Conservation (phyloP, 2,329 filamentous ascomycete genomes). For the Aspergillus luchuensis region DNA sequence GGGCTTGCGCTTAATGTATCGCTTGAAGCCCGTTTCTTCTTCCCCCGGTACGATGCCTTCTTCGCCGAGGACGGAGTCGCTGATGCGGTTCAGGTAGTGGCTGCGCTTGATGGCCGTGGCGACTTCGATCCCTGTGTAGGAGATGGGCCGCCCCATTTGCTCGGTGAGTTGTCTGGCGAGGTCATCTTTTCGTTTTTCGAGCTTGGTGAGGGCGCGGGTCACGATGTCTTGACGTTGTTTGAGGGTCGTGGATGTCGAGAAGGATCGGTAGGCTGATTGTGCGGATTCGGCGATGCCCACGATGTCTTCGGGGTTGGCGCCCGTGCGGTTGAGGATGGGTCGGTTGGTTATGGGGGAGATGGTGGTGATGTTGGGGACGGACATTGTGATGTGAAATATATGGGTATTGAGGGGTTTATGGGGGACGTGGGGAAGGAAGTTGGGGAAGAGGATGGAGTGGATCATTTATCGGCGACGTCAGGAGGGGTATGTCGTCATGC, state of each 20-base stretch:
- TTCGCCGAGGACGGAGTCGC: conserved; percentile 69
- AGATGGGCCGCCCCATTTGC: conserved; percentile 90
- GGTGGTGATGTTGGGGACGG: conserved; percentile 55
- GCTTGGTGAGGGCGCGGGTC: conserved; percentile 70
- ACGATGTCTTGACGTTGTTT: conserved; percentile 75
- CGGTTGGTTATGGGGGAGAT: conserved; percentile 88
- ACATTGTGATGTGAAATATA: conserved; percentile 18
- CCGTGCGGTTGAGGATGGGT: conserved; percentile 75
- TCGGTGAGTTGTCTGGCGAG: conserved; percentile 79
- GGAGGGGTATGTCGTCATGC: background rate
- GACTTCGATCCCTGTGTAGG: conserved; percentile 79
- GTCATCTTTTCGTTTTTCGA: conserved; percentile 71
- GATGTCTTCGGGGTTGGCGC: conserved; percentile 49
- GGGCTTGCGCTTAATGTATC: conserved; percentile 82
- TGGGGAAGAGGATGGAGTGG: conserved; percentile 3
- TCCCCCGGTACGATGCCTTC: conserved; percentile 61
- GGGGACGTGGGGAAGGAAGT: conserved; percentile 8
- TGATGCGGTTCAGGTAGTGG: conserved; percentile 81
- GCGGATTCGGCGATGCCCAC: conserved; percentile 25
- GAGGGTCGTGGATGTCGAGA: conserved; percentile 70
- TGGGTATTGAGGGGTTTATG: background rate
- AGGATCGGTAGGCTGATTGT: conserved; percentile 51
- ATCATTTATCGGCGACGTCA: background rate
- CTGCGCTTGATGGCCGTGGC: conserved; percentile 77
- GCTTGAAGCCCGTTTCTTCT: conserved; percentile 76